Percentiles rank a stretch among this genome's conserved stretches.
Evolutionary conservation across 2,329 filamentous ascomycete genomes (phyloP).

Genomic region (Myriangium duriaei): DNA sequence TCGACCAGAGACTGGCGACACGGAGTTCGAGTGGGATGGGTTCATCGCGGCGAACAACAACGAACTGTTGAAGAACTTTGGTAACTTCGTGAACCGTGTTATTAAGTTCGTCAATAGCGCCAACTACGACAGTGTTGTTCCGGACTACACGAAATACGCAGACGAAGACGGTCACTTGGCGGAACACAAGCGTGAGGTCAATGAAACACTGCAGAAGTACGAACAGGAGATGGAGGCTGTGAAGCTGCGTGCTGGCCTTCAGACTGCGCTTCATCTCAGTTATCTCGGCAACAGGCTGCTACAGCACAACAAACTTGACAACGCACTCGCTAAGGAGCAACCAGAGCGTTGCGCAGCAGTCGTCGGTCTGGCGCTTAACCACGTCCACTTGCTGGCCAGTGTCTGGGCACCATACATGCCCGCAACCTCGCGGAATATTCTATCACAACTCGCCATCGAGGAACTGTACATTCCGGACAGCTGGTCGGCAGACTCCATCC

Average conservation of each 20-base stretch:
- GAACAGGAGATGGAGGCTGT: slow-evolving; percentile 56
- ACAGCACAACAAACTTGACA: slow-evolving; percentile 50
- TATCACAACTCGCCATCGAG: slow-evolving; percentile 53
- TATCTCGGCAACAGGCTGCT: slow-evolving; percentile 47
- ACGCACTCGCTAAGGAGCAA: slow-evolving; percentile 46
- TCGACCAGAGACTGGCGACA: slow-evolving; percentile 73
- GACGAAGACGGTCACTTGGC: slow-evolving; percentile 17
- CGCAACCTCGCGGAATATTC: slow-evolving; percentile 60
- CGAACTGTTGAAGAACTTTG: slow-evolving; percentile 65
- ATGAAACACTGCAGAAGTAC: slow-evolving; percentile 54
- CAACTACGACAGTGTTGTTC: slow-evolving; percentile 54
- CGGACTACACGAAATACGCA: slow-evolving; percentile 39
- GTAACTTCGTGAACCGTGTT: slow-evolving; percentile 45
- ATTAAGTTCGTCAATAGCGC: slow-evolving; percentile 63
- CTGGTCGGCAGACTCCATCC: slow-evolving; percentile 49
- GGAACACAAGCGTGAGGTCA: slow-evolving; percentile 47
- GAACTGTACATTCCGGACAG: slow-evolving; percentile 33
- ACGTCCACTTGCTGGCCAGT: slow-evolving; percentile 68
- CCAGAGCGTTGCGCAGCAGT: slow-evolving; percentile 48
- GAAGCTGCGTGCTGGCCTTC: slow-evolving; percentile 55
- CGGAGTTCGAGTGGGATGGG: slow-evolving; percentile 78
- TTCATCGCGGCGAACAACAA: slow-evolving; percentile 83
- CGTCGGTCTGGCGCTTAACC: slow-evolving; percentile 69
- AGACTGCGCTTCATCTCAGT: slow-evolving; percentile 55
- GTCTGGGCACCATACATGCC: slow-evolving; percentile 79